Evolutionary conservation across 345 rosid genomes (phyloP).

Genomic region (Populus nigra): DNA sequence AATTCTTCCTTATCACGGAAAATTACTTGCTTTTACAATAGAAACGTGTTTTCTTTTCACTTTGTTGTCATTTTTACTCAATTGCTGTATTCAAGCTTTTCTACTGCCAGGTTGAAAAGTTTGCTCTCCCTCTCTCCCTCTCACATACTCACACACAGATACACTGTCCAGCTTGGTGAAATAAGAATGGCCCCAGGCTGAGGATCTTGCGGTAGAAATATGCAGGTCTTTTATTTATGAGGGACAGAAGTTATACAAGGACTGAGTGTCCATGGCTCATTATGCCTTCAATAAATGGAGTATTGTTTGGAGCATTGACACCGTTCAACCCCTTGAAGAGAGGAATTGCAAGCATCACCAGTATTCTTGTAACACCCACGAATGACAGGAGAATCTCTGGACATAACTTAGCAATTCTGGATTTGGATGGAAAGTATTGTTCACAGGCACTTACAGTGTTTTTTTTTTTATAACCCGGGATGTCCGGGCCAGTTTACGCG

Average conservation of each 20-base stretch:
- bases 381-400: no score
- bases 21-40: conserved; percentile 4
- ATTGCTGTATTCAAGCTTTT: not conserved
- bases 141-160: not conserved
- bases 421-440: not conserved
- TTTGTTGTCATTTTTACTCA: conserved; percentile 11
- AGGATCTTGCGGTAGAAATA: not conserved
- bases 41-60: conserved; percentile 3
- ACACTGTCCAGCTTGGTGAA: not conserved
- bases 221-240: not conserved
- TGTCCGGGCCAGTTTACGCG: no score
- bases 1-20: conserved; percentile 15
- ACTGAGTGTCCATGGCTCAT: no score
- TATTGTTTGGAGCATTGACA: no score
- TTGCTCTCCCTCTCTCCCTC: not conserved
- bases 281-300: no score
- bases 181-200: not conserved
- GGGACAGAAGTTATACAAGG: not conserved
- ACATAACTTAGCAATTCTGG: not conserved
- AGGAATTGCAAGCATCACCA: no score
- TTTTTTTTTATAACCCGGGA: no score
- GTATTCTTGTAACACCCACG: no score
- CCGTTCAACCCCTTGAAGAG: no score
- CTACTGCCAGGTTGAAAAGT: not conserved
- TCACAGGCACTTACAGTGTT: not conserved